Evolutionary conservation across 164 flowering plant genomes (phyloP).

Genomic region (Liriodendron chinense): DNA sequence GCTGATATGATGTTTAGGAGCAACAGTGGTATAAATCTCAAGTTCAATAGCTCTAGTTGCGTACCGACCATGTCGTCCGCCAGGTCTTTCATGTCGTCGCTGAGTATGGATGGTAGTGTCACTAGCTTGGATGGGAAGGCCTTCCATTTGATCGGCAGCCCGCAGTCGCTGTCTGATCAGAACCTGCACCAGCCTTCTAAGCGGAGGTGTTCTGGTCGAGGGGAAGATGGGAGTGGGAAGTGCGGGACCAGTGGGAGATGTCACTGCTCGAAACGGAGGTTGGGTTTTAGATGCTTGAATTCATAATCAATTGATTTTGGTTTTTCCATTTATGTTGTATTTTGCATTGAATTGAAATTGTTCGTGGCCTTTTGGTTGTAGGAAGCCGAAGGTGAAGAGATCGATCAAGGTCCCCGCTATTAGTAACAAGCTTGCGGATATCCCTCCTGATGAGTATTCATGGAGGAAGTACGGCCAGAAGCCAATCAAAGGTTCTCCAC

Average conservation of each 20-base stretch:
- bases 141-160: conserved; percentile 54
- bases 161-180: conserved; percentile 47
- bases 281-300: conserved; percentile 10
- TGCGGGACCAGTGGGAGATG: conserved; percentile 85
- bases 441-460: no score
- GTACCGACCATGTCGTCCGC: conserved; percentile 87
- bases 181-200: conserved; percentile 50
- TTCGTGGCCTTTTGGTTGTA: conserved; percentile 15
- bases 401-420: conserved; percentile 97
- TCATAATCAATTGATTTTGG: not conserved
- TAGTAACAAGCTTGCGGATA: conserved; percentile 96
- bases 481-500: conserved; percentile 99
- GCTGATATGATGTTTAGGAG: conserved; percentile 65
- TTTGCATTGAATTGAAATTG: conserved; percentile 1
- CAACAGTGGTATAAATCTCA: conserved; percentile 71
- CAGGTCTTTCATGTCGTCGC: conserved; percentile 84
- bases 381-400: conserved; percentile 90
- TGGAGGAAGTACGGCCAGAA: no score
- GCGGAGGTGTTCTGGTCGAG: conserved; percentile 72
- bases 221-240: conserved; percentile 81
- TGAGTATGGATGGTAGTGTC: conserved; percentile 95
- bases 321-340: not conserved
- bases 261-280: conserved; percentile 98
- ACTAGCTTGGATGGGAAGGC: conserved; percentile 64
- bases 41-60: no score